Evolutionary conservation across 768 basidiomycete species (phyloP), one percentile per base, ranked within the genome.

Genomic region (Polyporus arcularius): DNA sequence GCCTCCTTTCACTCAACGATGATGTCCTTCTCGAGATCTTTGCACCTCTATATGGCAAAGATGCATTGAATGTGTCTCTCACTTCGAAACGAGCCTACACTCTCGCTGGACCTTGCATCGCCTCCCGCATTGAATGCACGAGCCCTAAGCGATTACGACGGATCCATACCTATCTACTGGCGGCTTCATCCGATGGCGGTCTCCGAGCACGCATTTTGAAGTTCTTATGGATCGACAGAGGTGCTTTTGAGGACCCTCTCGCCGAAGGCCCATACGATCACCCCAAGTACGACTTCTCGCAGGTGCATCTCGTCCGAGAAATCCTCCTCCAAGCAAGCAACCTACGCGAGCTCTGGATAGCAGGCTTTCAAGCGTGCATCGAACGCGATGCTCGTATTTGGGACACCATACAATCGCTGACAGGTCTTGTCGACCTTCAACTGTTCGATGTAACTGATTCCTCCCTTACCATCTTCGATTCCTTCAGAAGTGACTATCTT

Each of bases 31-130:
- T 39, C 2, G 45, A 32, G 4, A 49, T 55, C 4, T 38, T 60
- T 15, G 53, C 58, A 7, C 42, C 49, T 39, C 38, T 60, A 5
- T 40, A 50, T 18, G 53, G 53, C 1, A 35, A 47, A 4, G 53
- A 54, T 40, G 58, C 58, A 1, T 53, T 60, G 12, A 38, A 42
- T 8, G 58, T 50, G 16, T 46, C 58, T 1, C 53, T 60, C 4
- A 49, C 53, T 30, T 54, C 58, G 14, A 60, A 55, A n/a, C 54
- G 10, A 2, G 14, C 55, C 1, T 40, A 28, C 48, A 18, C 26
- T 5, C 53, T 61, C 48, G 53, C 60, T 11, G 38, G 30, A 9
- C 47, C 58, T 11, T 53, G 58, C 47, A 39, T 55, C 16, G 30
- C 60, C 18, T 53, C 49, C 4, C 14, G 43, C 21, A 53, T 48